phyloP scores from a whole-genome alignment of 2,329 filamentous ascomycete genomes.

The Monilinia aucupariae region DNA sequence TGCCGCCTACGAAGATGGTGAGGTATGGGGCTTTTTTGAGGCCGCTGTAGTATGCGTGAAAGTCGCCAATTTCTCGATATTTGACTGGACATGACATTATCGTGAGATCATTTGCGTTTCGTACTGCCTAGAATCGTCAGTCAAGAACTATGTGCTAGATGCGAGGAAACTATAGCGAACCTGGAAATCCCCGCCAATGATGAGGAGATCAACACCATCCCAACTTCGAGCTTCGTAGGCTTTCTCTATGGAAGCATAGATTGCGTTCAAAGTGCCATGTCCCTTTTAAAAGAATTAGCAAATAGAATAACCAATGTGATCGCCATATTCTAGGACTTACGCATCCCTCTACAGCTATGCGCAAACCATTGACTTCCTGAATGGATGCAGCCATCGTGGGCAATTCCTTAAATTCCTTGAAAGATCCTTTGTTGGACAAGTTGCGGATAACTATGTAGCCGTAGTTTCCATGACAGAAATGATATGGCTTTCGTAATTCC shows the following conservation, averaged over 20 bases:
- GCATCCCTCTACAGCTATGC: conserved; percentile 82
- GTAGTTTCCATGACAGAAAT: not conserved
- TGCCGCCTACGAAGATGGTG: conserved; percentile 88
- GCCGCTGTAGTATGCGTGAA: conserved; percentile 90
- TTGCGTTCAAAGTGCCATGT: conserved; percentile 85
- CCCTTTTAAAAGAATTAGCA: conserved; percentile 49
- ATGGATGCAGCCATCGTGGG: conserved; percentile 28
- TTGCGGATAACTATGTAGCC: not conserved
- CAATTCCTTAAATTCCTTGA: not conserved
- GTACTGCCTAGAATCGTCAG: conserved; percentile 56
- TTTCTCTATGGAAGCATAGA: conserved; percentile 72
- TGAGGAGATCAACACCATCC: conserved; percentile 79
- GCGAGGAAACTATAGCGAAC: conserved; percentile 39
- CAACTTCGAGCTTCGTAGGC: conserved; percentile 68
- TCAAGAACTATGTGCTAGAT: not conserved
- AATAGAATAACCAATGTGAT: not conserved
- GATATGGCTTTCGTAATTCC: not conserved
- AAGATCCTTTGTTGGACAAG: not conserved
- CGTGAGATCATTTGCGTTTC: conserved; percentile 81
- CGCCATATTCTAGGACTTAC: conserved; percentile 46
- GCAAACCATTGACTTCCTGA: conserved; percentile 46
- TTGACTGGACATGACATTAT: conserved; percentile 87
- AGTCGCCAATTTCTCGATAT: conserved; percentile 84
- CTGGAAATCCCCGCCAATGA: conserved; percentile 96
- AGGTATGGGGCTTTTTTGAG: conserved; percentile 71